These are phyloP conservation scores for Pulicaria dysenterica DNA, from an alignment of 129 eudicot genomes.

Conservation along the genomic window DNA sequence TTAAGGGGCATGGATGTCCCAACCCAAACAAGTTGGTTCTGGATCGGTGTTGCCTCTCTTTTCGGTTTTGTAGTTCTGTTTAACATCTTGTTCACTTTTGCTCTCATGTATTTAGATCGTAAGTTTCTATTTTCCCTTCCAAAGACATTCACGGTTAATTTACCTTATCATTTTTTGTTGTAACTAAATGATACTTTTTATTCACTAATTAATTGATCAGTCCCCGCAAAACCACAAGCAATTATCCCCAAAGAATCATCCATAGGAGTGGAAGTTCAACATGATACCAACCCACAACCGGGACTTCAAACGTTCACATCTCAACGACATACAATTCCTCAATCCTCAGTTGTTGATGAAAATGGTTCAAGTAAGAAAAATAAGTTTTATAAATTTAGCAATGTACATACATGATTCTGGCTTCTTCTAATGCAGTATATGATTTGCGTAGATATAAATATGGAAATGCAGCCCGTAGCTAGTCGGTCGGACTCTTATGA, in stretches of 20 bases:
- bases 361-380: slow-evolving; percentile 53
- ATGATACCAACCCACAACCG: slow-evolving; percentile 1
- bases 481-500: neutral
- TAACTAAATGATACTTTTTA: neutral
- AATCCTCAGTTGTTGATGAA: slow-evolving; percentile 58
- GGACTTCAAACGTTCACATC: slow-evolving; percentile 41
- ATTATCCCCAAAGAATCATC: slow-evolving; percentile 40
- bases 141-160: neutral
- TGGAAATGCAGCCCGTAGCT: neutral
- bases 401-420: neutral
- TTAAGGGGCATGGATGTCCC: slow-evolving; percentile 36
- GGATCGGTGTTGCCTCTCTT: slow-evolving; percentile 52
- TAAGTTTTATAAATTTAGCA: slow-evolving; percentile 22
- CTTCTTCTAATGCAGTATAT: neutral
- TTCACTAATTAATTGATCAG: slow-evolving; percentile 28
- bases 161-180: neutral
- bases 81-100: slow-evolving; percentile 45
- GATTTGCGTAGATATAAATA: slow-evolving; percentile 4
- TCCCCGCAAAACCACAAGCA: slow-evolving; percentile 59
- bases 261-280: slow-evolving; percentile 11
- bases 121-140: slow-evolving; percentile 17
- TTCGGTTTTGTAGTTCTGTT: slow-evolving; percentile 40
- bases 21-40: slow-evolving; percentile 37
- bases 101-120: slow-evolving; percentile 46
- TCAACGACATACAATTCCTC: slow-evolving; percentile 31